Percentiles rank a stretch among this genome's conserved stretches.
These are phyloP conservation scores for Sugiyamaella floridensis DNA, from an alignment of 805 yeast species.

Conservation along the genomic window DNA sequence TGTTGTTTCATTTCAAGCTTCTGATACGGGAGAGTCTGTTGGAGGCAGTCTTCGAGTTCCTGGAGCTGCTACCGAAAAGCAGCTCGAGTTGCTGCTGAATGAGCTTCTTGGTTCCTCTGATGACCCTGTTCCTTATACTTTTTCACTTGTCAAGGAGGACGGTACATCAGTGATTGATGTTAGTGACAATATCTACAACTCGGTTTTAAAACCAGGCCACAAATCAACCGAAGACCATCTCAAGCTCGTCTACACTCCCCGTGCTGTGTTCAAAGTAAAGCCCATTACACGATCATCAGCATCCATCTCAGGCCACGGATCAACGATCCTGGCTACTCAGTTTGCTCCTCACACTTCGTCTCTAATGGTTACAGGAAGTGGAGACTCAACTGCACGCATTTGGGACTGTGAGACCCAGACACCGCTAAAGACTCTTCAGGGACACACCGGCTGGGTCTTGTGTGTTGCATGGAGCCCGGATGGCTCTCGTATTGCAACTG, in stretches of 20 bases:
- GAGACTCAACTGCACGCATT: conserved; percentile 89
- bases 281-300: conserved; percentile 88
- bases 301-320: conserved; percentile 92
- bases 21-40: conserved; percentile 80
- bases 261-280: conserved; percentile 88
- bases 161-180: conserved; percentile 55
- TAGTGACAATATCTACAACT: conserved; percentile 65
- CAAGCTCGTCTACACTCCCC: conserved; percentile 86
- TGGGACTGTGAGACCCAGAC: conserved; percentile 98
- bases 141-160: conserved; percentile 52
- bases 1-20: conserved; percentile 80
- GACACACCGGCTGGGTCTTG: conserved; percentile 91
- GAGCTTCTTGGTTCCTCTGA: conserved; percentile 57
- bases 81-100: conserved; percentile 81
- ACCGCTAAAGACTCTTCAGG: conserved; percentile 68
- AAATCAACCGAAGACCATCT: conserved; percentile 89
- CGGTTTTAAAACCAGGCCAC: conserved; percentile 78
- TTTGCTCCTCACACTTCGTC: conserved; percentile 88
- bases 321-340: conserved; percentile 84
- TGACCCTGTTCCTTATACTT: conserved; percentile 86
- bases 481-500: conserved; percentile 88
- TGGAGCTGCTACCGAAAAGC: conserved; percentile 76
- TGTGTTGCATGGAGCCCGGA: conserved; percentile 90
- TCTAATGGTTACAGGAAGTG: conserved; percentile 89
- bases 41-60: conserved; percentile 90